A percentile compares a stretch with the other conserved stretches of the same genome.
Evolutionary conservation across 805 yeast species (phyloP).

Genomic region (Candida lessepsii): DNA sequence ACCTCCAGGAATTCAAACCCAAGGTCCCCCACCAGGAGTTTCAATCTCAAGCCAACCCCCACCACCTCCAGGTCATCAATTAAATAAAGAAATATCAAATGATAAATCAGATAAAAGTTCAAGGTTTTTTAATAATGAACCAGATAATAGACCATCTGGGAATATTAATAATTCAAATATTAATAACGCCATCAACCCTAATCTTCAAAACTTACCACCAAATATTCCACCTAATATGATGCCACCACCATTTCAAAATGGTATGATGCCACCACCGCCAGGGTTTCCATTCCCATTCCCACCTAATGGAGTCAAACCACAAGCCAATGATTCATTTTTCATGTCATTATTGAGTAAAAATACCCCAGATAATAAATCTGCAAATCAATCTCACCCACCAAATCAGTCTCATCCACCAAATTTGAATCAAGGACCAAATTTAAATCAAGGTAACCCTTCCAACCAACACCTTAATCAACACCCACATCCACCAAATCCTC

Average conservation of each 20-base stretch:
- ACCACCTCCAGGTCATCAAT: neutral
- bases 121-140: conserved; percentile 15
- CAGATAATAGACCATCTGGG: conserved; percentile 13
- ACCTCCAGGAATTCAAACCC: neutral
- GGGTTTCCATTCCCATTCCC: conserved; percentile 7
- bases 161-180: too few species aligned
- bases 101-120: conserved; percentile 10
- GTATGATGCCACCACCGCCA: conserved; percentile 11
- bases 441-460: conserved; percentile 9
- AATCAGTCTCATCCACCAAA: conserved; percentile 2
- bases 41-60: neutral
- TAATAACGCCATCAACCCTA: too few species aligned
- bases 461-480: conserved; percentile 1
- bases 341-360: conserved; percentile 40
- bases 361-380: conserved; percentile 4
- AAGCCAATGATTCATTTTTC: conserved; percentile 44
- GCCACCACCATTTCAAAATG: conserved; percentile 1
- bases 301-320: conserved; percentile 7
- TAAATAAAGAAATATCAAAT: neutral
- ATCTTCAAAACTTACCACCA: conserved; percentile 8
- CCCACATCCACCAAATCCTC: conserved; percentile 3
- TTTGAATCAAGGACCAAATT: too few species aligned
- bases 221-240: conserved; percentile 9
- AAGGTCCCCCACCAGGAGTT: conserved; percentile 2
- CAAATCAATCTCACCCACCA: conserved; percentile 9